Evolutionary conservation across 164 flowering plant genomes (phyloP).

Genomic region (Piper longum): DNA sequence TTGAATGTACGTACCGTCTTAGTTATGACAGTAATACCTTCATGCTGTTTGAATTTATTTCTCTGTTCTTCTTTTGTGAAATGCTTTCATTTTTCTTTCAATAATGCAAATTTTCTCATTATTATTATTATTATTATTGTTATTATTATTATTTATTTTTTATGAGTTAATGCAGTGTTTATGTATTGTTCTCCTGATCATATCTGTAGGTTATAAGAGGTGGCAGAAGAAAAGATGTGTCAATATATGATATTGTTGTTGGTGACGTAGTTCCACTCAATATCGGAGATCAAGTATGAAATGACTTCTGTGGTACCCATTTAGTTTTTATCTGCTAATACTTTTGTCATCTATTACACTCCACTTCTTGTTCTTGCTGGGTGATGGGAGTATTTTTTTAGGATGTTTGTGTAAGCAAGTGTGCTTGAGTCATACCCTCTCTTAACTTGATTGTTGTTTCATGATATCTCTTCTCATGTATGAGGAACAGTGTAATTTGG

Average conservation of each 20-base stretch:
- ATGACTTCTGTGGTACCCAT: not conserved
- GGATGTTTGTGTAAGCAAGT: not conserved
- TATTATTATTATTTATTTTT: not conserved
- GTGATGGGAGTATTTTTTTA: too few species aligned
- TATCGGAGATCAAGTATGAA: conserved; percentile 79
- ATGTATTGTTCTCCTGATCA: not conserved
- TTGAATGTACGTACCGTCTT: conserved; percentile 40
- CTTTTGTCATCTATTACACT: not conserved
- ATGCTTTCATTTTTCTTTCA: not conserved
- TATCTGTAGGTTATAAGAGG: conserved; percentile 58
- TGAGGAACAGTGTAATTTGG: too few species aligned
- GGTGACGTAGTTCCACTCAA: conserved; percentile 91
- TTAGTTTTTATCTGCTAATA: not conserved
- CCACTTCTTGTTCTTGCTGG: not conserved
- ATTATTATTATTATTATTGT: not conserved
- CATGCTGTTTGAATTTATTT: not conserved
- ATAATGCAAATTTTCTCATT: not conserved
- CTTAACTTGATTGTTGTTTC: too few species aligned
- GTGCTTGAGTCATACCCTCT: too few species aligned
- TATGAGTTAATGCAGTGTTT: not conserved
- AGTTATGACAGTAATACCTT: not conserved
- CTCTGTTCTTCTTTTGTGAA: not conserved
- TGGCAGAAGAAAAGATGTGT: conserved; percentile 64
- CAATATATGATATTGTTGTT: conserved; percentile 92
- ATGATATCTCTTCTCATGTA: too few species aligned